Conservation (phyloP, 139 green algal genomes). For the Tetratostichococcus sp. region DNA sequence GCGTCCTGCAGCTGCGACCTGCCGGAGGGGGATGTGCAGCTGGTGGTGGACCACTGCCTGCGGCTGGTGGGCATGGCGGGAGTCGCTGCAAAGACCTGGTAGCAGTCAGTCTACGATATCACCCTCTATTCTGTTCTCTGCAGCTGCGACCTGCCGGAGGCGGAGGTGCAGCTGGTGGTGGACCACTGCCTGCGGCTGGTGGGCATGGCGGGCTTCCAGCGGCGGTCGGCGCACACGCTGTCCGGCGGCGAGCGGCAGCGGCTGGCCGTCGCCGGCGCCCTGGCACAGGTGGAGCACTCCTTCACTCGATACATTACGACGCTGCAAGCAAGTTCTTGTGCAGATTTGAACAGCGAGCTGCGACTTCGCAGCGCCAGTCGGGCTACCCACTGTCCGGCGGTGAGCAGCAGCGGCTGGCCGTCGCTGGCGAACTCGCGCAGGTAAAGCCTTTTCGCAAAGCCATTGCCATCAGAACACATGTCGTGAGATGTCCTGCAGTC, state of each 20-base stretch:
- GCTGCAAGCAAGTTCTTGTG: too few relatives aligned
- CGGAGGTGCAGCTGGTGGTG: slow-evolving; percentile 49
- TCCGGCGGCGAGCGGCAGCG: slow-evolving; percentile 96
- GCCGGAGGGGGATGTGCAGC: slow-evolving; percentile 33
- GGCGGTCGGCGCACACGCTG: slow-evolving; percentile 76
- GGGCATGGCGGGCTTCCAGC: slow-evolving; percentile 67
- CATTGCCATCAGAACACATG: too few relatives aligned
- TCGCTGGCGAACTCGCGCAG: too few relatives aligned
- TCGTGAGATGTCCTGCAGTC: too few relatives aligned
- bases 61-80: too few relatives aligned
- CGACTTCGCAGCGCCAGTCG: slow-evolving; percentile 56
- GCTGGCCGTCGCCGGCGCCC: slow-evolving; percentile 86
- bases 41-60: slow-evolving; percentile 59
- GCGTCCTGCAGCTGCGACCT: slow-evolving; percentile 58
- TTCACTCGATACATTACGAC: too few relatives aligned
- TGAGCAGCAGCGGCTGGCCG: slow-evolving; percentile 88
- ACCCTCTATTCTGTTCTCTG: too few relatives aligned
- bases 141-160: slow-evolving; percentile 60
- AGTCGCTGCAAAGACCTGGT: too few relatives aligned
- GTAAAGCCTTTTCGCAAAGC: too few relatives aligned
- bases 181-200: slow-evolving; percentile 65
- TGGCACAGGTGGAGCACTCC: slow-evolving; percentile 38
- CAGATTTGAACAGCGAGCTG: too few relatives aligned
- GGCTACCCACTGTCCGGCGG: slow-evolving; percentile 88
- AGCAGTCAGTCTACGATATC: too few relatives aligned